These are phyloP conservation scores for Dioscorea dumetorum DNA, from an alignment of 106 monocot genomes.

Conservation along the genomic window DNA sequence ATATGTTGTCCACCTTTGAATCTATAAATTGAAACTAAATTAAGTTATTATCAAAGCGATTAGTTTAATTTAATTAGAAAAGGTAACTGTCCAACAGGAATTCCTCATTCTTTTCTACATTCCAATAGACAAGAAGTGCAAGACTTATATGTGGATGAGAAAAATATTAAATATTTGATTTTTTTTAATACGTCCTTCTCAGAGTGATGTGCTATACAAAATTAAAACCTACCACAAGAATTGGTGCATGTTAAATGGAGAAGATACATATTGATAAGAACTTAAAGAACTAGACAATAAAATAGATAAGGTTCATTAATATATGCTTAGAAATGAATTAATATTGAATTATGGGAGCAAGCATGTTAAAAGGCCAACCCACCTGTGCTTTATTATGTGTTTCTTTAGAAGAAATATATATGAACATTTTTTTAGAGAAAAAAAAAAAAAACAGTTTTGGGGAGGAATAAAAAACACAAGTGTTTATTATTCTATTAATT, in stretches of 20 bases:
- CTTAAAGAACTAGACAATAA: not conserved
- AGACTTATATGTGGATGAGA: no score
- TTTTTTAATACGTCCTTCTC: not conserved
- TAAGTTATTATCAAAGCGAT: not conserved
- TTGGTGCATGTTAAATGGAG: not conserved
- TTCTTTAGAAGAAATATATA: not conserved
- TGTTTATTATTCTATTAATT: not conserved
- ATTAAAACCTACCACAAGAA: not conserved
- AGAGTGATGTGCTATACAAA: not conserved
- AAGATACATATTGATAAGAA: not conserved
- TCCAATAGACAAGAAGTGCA: not conserved
- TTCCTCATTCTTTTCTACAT: not conserved
- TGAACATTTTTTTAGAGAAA: not conserved
- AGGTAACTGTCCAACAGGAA: not conserved
- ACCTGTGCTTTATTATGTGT: no score
- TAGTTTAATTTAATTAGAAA: not conserved
- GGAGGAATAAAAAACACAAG: not conserved
- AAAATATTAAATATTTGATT: no score
- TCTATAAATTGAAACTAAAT: not conserved
- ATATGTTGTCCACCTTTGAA: not conserved
- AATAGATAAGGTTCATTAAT: not conserved
- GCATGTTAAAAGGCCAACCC: no score
- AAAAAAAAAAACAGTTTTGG: not conserved
- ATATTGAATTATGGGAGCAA: no score
- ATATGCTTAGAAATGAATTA: no score